Conservation (phyloP, 768 basidiomycete genomes). For the Leucocoprinus birnbaumii region DNA sequence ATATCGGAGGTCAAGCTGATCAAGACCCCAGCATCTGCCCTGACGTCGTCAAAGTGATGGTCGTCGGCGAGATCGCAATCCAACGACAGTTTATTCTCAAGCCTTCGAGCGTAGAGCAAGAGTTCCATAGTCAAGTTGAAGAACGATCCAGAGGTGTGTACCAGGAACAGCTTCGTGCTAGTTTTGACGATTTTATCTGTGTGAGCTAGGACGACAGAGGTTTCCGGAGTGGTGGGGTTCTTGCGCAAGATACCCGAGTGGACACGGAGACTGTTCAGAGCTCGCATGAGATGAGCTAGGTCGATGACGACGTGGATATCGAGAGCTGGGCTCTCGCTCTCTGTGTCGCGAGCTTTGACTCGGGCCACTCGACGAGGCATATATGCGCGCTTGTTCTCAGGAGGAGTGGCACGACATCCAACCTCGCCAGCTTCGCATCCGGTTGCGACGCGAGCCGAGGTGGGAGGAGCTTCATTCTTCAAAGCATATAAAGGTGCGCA, state of each 20-base stretch:
- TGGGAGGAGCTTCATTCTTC: too few species aligned
- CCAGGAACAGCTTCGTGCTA: neutral
- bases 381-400: too few species aligned
- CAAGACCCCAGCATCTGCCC: conserved; percentile 16
- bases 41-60: conserved; percentile 18
- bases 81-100: conserved; percentile 16
- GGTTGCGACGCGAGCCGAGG: too few species aligned
- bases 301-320: neutral
- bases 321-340: conserved; percentile 8
- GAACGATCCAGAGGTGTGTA: conserved; percentile 12
- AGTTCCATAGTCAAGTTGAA: conserved; percentile 18
- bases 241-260: neutral
- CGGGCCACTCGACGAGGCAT: conserved; percentile 10
- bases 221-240: neutral
- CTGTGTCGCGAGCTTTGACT: conserved; percentile 18
- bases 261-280: neutral
- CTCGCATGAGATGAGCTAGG: neutral
- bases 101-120: conserved; percentile 18
- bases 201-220: neutral
- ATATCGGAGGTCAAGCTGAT: conserved; percentile 4
- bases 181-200: neutral
- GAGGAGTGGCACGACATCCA: too few species aligned
- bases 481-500: too few species aligned
- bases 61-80: conserved; percentile 19
- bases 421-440: too few species aligned